These are phyloP conservation scores for Paraglomus brasilianum DNA, from an alignment of 192 early-diverging fungal genomes.

Conservation along the genomic window DNA sequence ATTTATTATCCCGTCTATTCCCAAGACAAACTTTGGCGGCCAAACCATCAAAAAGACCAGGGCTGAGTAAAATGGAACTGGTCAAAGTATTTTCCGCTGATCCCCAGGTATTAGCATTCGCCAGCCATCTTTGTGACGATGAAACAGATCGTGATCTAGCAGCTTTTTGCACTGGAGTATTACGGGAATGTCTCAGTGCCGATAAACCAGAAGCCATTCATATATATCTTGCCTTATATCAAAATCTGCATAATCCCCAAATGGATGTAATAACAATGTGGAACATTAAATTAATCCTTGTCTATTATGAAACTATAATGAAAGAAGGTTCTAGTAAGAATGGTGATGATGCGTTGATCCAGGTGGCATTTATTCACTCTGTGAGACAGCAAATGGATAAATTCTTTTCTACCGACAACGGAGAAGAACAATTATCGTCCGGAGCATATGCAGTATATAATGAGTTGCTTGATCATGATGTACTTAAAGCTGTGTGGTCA, in stretches of 20 bases:
- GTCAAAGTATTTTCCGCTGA: constrained; percentile 34
- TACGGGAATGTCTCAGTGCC: constrained; percentile 52
- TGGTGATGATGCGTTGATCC: background rate
- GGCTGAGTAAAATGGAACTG: constrained; percentile 11
- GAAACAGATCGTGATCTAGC: constrained; percentile 38
- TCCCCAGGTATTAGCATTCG: constrained; percentile 43
- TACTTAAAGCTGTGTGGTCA: too few species aligned
- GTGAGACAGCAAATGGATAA: constrained; percentile 11
- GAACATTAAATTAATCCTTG: constrained; percentile 25
- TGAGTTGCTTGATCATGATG: too few species aligned
- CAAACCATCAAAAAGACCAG: background rate
- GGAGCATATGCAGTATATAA: too few species aligned
- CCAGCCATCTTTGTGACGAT: constrained; percentile 38
- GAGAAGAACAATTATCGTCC: too few species aligned
- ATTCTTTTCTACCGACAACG: constrained; percentile 1
- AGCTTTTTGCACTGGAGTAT: constrained; percentile 40
- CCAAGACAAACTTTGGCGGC: background rate
- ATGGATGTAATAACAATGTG: constrained; percentile 10
- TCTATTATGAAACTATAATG: constrained; percentile 20
- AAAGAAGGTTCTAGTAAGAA: background rate
- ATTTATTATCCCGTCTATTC: constrained; percentile 21
- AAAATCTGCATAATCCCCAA: constrained; percentile 24
- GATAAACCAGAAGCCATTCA: constrained; percentile 52
- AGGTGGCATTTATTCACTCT: constrained; percentile 8
- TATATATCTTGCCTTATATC: constrained; percentile 46